A percentile compares a stretch with the other conserved stretches of the same genome.
phyloP scores from a whole-genome alignment of 2,329 filamentous ascomycete genomes.

The Fusarium liriodendri region DNA sequence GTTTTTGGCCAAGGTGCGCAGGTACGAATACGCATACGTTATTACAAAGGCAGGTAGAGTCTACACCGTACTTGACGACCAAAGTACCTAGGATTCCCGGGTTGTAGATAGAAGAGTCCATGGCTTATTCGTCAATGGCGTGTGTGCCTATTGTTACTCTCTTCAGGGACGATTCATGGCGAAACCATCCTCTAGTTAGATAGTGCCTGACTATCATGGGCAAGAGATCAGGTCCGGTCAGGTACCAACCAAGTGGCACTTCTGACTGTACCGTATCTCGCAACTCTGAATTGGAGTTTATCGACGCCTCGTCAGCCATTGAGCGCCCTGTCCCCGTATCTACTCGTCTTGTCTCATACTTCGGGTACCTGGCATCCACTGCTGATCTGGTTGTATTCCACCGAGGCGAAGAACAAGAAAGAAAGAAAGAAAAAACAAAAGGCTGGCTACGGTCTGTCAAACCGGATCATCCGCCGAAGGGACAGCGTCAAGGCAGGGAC shows the following conservation, averaged over 20 bases:
- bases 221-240: not conserved
- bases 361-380: conserved; percentile 5
- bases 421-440: not conserved
- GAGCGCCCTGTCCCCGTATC: not conserved
- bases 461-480: not conserved
- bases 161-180: not conserved
- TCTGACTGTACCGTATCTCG: not conserved
- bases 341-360: not conserved
- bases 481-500: not conserved
- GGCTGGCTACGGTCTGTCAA: not conserved
- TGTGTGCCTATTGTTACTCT: not conserved
- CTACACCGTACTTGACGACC: not conserved
- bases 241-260: not conserved
- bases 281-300: not conserved
- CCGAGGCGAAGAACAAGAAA: not conserved
- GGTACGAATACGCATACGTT: conserved; percentile 30
- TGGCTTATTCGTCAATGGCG: not conserved
- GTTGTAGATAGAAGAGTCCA: not conserved
- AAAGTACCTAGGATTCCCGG: not conserved
- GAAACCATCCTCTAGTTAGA: not conserved
- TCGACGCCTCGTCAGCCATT: not conserved
- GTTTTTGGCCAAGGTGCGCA: not conserved
- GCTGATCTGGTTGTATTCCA: conserved; percentile 1
- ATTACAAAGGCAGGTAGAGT: not conserved
- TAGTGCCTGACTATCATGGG: not conserved